A percentile compares a stretch with the other conserved stretches of the same genome.
Conservation (phyloP, 371 early-diverging fungal genomes). For the Entomophthora muscae region DNA sequence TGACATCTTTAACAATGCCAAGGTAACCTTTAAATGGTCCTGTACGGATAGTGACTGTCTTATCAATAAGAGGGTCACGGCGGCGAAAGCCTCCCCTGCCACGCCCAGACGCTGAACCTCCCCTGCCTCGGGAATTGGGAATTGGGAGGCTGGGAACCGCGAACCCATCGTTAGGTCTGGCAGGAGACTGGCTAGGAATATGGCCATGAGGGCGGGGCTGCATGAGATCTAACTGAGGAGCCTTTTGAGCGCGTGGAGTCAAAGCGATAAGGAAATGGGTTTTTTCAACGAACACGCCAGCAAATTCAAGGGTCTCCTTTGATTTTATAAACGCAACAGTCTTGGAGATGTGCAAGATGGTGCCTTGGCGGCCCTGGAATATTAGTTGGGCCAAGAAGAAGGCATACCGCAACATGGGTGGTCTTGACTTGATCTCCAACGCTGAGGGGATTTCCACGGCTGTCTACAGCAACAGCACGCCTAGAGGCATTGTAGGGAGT, state of each 20-base stretch:
- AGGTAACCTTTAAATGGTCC: constrained; percentile 96
- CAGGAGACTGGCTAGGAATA: constrained; percentile 7
- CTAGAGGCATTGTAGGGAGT: constrained; percentile 37
- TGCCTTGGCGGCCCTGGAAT: constrained; percentile 19
- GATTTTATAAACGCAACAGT: constrained; percentile 17
- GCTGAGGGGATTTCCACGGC: constrained; percentile 49
- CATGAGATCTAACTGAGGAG: background rate
- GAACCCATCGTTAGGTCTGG: constrained; percentile 12
- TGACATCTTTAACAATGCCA: constrained; percentile 88
- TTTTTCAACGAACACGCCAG: constrained; percentile 30
- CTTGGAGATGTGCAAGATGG: constrained; percentile 19
- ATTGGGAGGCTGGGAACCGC: constrained; percentile 17
- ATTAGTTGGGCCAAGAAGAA: background rate
- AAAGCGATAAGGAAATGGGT: constrained; percentile 9
- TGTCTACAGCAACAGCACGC: constrained; percentile 59
- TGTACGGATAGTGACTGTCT: constrained; percentile 71
- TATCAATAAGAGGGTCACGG: constrained; percentile 66
- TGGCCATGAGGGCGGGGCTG: background rate
- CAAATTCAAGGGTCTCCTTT: constrained; percentile 24
- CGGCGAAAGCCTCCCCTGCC: constrained; percentile 33
- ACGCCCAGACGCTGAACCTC: constrained; percentile 25
- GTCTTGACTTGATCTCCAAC: constrained; percentile 67
- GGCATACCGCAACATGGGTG: constrained; percentile 24
- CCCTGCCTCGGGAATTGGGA: constrained; percentile 20
- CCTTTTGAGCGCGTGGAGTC: constrained; percentile 11